phyloP scores from a whole-genome alignment of 2,329 filamentous ascomycete species.

The Lachnellula occidentalis region DNA sequence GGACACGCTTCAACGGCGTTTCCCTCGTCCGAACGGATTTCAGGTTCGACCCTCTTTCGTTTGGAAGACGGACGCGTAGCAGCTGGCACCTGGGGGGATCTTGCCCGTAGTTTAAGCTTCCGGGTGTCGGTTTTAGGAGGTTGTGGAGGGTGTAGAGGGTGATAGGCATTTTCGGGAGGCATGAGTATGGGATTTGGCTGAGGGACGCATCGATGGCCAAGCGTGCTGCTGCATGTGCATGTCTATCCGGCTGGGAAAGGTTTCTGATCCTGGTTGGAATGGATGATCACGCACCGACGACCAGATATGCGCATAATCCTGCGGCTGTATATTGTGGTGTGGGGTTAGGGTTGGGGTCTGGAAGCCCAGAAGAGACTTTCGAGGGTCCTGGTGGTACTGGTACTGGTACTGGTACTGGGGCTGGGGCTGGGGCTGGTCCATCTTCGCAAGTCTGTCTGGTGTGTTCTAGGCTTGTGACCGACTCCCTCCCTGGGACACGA shows the following conservation, averaged over 20 bases:
- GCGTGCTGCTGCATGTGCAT: background rate
- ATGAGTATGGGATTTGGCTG: background rate
- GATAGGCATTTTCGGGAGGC: background rate
- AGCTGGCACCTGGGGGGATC: background rate
- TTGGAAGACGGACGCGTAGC: conserved; percentile 2
- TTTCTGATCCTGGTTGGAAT: background rate
- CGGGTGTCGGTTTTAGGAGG: background rate
- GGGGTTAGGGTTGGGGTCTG: background rate
- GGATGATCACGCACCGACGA: too few relatives aligned
- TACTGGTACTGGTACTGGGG: too few relatives aligned
- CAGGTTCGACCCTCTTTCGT: conserved; percentile 4
- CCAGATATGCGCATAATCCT: background rate
- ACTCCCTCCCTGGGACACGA: too few relatives aligned
- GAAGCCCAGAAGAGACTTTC: too few relatives aligned
- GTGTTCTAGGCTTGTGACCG: too few relatives aligned
- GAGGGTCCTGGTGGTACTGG: too few relatives aligned
- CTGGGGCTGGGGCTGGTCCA: too few relatives aligned
- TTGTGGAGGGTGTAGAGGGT: background rate
- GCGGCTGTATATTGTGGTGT: background rate
- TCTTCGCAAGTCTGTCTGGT: too few relatives aligned
- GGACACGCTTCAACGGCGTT: conserved; percentile 2
- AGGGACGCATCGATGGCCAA: background rate
- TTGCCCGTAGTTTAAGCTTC: background rate
- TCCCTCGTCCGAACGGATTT: background rate
- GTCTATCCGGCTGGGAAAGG: background rate